These are phyloP conservation scores for Backusella luteola DNA, from an alignment of 192 early-diverging fungal genomes.

Conservation along the genomic window DNA sequence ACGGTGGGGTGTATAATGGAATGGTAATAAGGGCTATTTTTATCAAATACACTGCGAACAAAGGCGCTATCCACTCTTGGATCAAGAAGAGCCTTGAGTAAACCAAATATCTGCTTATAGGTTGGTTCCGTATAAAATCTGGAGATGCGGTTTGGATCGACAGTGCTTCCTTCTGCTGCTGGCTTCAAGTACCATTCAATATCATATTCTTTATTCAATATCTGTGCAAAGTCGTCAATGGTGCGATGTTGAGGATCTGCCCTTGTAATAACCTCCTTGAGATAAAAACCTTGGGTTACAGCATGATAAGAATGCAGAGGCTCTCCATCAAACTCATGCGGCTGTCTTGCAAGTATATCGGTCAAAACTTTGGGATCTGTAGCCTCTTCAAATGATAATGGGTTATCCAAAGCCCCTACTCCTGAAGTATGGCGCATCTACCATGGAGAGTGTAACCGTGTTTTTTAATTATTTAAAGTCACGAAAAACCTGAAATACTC, in stretches of 20 bases:
- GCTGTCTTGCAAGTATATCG: constrained; percentile 50
- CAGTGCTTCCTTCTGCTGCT: neutral
- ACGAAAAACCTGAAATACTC: neutral
- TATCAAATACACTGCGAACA: neutral
- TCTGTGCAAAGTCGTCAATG: constrained; percentile 61
- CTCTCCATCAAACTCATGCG: constrained; percentile 63
- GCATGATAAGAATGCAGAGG: constrained; percentile 57
- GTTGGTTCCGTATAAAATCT: neutral
- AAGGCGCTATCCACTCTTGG: neutral
- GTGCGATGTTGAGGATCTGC: constrained; percentile 57
- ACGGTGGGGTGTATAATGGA: neutral
- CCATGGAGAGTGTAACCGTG: neutral
- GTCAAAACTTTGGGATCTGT: constrained; percentile 53
- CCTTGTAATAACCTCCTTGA: constrained; percentile 71
- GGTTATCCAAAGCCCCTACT: constrained; percentile 58
- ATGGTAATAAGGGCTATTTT: neutral
- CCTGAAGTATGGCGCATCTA: constrained; percentile 61
- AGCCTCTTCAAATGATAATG: constrained; percentile 43
- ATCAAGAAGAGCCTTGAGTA: neutral
- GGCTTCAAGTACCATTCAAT: constrained; percentile 57
- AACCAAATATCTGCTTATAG: neutral
- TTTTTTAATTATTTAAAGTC: neutral
- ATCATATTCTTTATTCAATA: constrained; percentile 49
- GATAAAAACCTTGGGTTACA: constrained; percentile 65
- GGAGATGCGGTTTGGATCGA: constrained; percentile 22